Evolutionary conservation across 2,329 filamentous ascomycete species (phyloP), one percentile per base, ranked within the genome.

Genomic region (Elsinoe australis): DNA sequence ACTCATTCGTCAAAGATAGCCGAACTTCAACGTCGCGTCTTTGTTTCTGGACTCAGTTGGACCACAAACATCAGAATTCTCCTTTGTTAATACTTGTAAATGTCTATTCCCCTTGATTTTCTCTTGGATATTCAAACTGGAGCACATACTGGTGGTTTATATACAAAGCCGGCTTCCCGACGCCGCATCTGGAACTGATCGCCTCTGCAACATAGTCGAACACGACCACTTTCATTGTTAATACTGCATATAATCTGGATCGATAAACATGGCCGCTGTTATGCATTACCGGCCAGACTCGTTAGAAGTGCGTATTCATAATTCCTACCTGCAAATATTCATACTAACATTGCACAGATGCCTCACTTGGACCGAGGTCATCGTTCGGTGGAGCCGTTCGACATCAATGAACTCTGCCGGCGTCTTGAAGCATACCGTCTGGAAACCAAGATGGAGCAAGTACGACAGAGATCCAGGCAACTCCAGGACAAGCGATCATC

Each of bases 381-480:
- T 5, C 44, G 42, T n/a, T 29, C 49, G 32, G 22, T 41, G 5
- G 45, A 51, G 31, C 49, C 49, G 9, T 51, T 53, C 19, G 52
- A 53, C 26, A 33, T 50, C n/a, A 42, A 48, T n/a, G 49, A 51
- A 18, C 31, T 53, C 3, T 51, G 49, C 5, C 49, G 52, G 8
- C 50, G 50, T 15, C 15, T 53, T 21, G 52, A 53, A 19, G 39
- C 35, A 18, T 53, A 53, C 35, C 49, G 49, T 10, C 47, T 44
- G 14, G 52, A 53, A 29, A 24, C 49, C 8, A 51, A 51, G 42
- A 10, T 53, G 34, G 49, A 48, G 28, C 47, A 51, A 48, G 45
- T 50, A n/a, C 33, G 52, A 24, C 44, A 31, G 29, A 22, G 41
- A 17, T 26, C 10, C 34, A 48, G 15, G 39, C 48, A 32, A 39